Percentiles rank a stretch among this genome's conserved stretches.
Evolutionary conservation across 805 yeast species (phyloP).

Genomic region (Helenozyma baotianmanensis): DNA sequence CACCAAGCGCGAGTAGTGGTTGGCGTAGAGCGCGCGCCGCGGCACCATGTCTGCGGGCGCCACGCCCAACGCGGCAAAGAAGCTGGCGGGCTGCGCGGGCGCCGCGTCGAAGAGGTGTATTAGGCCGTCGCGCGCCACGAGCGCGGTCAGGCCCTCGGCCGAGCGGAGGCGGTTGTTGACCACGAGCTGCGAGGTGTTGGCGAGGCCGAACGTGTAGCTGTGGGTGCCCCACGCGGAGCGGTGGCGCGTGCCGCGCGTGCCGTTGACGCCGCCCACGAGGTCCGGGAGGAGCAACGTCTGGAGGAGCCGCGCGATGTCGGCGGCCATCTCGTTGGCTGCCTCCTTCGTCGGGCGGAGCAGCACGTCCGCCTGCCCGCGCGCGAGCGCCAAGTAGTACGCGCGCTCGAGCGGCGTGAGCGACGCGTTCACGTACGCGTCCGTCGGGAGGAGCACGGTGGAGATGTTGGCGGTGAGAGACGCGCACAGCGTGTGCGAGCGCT

Average conservation of each 20-base stretch:
- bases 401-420: constrained; percentile 25
- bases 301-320: constrained; percentile 25
- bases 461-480: constrained; percentile 21
- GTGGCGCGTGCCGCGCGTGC: constrained; percentile 15
- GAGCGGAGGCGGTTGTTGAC: constrained; percentile 18
- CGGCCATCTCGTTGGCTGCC: constrained; percentile 27
- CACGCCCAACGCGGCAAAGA: constrained; percentile 20
- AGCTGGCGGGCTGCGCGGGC: constrained; percentile 9
- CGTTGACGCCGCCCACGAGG: constrained; percentile 27
- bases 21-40: constrained; percentile 32
- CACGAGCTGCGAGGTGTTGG: constrained; percentile 9
- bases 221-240: constrained; percentile 7
- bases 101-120: constrained; percentile 26
- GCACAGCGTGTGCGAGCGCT: constrained; percentile 21
- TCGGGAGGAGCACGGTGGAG: constrained; percentile 32
- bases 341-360: constrained; percentile 22
- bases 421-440: constrained; percentile 22
- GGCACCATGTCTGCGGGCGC: constrained; percentile 26
- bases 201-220: constrained; percentile 12
- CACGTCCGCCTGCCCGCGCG: constrained; percentile 15
- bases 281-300: constrained; percentile 23
- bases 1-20: constrained; percentile 57
- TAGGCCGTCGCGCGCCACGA: constrained; percentile 29
- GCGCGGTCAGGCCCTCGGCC: constrained; percentile 10
- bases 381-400: constrained; percentile 26